Evolutionary conservation across 2,329 filamentous ascomycete species (phyloP).

Genomic region (Claviceps spartinae): DNA sequence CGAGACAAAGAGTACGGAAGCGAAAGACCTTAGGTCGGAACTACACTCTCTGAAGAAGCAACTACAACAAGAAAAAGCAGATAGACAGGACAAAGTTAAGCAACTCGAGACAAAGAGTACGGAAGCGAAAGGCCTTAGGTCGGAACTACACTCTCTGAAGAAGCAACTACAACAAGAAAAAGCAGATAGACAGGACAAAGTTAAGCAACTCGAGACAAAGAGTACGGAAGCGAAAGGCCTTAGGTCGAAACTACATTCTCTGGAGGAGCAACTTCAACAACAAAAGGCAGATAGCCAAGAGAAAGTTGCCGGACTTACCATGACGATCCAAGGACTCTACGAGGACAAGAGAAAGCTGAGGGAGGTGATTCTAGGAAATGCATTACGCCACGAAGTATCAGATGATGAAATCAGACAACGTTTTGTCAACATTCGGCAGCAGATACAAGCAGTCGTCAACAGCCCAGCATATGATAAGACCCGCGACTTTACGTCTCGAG

Average conservation of each 20-base stretch:
- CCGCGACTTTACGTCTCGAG: neutral
- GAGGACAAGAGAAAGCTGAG: neutral
- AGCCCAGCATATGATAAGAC: neutral
- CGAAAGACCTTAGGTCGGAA: no score
- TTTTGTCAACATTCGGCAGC: neutral
- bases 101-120: neutral
- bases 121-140: neutral
- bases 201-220: neutral
- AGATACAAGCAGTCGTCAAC: neutral
- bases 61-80: no score
- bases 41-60: no score
- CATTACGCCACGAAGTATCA: neutral
- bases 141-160: neutral
- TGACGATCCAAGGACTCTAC: neutral
- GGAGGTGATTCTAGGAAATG: neutral
- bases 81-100: no score
- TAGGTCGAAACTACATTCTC: neutral
- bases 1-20: no score
- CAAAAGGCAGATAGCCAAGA: neutral
- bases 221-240: neutral
- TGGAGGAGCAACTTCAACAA: neutral
- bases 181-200: neutral
- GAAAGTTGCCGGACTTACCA: neutral
- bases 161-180: neutral
- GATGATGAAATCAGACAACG: neutral